These are phyloP conservation scores for Lunasporangiospora selenospora DNA, from an alignment of 192 early-diverging fungal species.

Conservation along the genomic window DNA sequence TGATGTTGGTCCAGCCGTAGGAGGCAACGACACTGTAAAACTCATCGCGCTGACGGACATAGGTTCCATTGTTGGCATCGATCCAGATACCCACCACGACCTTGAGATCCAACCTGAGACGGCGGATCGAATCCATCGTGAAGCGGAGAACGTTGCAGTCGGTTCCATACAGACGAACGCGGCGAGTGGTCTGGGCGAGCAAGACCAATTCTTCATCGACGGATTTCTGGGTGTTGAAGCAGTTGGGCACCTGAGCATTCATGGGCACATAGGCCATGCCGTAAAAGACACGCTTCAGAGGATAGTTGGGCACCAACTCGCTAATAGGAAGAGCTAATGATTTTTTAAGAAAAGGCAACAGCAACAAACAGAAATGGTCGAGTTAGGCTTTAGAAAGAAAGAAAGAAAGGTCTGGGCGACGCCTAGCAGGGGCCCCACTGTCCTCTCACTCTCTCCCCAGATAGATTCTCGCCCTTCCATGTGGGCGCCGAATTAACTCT, in stretches of 20 bases:
- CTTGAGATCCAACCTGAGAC: conserved; percentile 17
- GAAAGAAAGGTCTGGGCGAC: too few relatives aligned
- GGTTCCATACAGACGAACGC: conserved; percentile 37
- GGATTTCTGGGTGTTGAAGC: conserved; percentile 9
- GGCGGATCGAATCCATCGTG: conserved; percentile 11
- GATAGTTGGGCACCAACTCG: conserved; percentile 1
- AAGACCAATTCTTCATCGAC: conserved; percentile 27
- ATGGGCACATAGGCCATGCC: conserved; percentile 29
- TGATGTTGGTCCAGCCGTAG: conserved; percentile 22
- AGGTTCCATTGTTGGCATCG: conserved; percentile 21
- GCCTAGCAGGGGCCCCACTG: too few relatives aligned
- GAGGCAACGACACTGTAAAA: conserved; percentile 16
- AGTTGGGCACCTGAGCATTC: conserved; percentile 13
- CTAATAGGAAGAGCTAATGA: too few relatives aligned
- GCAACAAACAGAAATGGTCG: too few relatives aligned
- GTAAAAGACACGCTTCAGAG: conserved; percentile 23
- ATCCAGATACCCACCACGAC: conserved; percentile 30
- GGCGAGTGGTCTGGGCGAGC: conserved; percentile 27
- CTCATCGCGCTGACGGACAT: conserved; percentile 22
- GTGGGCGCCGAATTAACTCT: too few relatives aligned
- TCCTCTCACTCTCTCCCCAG: too few relatives aligned
- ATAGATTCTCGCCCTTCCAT: too few relatives aligned
- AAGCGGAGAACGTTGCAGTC: conserved; percentile 21
- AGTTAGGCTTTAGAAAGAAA: too few relatives aligned
- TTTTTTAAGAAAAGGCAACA: too few relatives aligned